A percentile compares a stretch with the other conserved stretches of the same genome.
Conservation (phyloP, 306 rosid genomes). For the Vicia sativa region DNA sequence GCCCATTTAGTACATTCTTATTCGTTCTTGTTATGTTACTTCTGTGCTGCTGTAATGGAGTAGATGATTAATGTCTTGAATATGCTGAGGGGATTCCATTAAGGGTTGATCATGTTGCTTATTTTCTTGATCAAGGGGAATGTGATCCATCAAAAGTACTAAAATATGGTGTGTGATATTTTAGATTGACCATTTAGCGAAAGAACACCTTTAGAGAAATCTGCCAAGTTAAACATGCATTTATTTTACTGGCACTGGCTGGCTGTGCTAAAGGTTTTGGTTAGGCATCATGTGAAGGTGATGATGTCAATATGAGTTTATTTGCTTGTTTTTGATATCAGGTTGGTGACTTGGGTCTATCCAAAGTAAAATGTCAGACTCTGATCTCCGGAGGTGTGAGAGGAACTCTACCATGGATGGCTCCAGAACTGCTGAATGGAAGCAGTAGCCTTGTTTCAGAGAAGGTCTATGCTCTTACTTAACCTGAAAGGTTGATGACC, state of each 20-base stretch:
- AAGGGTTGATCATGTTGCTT: slow-evolving; percentile 18
- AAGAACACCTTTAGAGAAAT: too few species aligned
- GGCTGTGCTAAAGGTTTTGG: slow-evolving; percentile 15
- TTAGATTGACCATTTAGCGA: not conserved
- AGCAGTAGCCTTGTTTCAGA: slow-evolving; percentile 92
- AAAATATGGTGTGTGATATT: slow-evolving; percentile 12
- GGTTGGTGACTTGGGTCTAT: slow-evolving; percentile 95
- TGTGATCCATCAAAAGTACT: slow-evolving; percentile 18
- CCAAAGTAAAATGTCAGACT: slow-evolving; percentile 90
- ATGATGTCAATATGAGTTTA: slow-evolving; percentile 1
- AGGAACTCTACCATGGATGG: slow-evolving; percentile 97
- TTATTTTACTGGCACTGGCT: too few species aligned
- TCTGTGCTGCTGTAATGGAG: slow-evolving; percentile 4
- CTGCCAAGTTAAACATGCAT: too few species aligned
- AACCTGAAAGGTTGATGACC: not conserved
- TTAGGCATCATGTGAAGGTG: slow-evolving; percentile 3
- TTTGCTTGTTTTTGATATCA: slow-evolving; percentile 44
- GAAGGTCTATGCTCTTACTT: slow-evolving; percentile 58
- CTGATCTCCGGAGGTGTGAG: slow-evolving; percentile 91
- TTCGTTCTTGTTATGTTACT: not conserved
- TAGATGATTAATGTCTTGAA: slow-evolving; percentile 10
- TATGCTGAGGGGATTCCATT: slow-evolving; percentile 16
- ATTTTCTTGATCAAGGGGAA: slow-evolving; percentile 8
- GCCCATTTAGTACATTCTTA: not conserved
- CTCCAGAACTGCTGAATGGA: slow-evolving; percentile 90